phyloP scores from a whole-genome alignment of 306 rosid genomes.

The Vigna trinervia region DNA sequence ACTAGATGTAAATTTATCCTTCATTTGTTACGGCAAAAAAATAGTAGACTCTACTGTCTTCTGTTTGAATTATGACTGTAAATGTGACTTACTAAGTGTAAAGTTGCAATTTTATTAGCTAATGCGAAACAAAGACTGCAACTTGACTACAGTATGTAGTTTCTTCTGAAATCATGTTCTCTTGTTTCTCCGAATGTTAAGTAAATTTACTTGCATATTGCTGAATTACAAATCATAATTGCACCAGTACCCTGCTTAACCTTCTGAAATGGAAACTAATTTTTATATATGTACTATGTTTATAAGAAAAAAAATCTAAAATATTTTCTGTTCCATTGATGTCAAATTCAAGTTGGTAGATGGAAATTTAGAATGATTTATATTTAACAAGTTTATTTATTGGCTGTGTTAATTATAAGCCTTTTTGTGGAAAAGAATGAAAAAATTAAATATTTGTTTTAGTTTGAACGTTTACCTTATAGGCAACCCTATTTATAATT shows the following conservation, averaged over 20 bases:
- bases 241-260: not conserved
- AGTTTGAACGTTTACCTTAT: too few relatives aligned
- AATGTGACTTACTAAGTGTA: not conserved
- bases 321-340: not conserved
- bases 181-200: not conserved
- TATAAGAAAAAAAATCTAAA: not conserved
- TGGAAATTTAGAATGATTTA: too few relatives aligned
- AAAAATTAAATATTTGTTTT: too few relatives aligned
- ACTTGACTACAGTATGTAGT: not conserved
- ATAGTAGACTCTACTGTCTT: not conserved
- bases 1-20: not conserved
- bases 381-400: too few relatives aligned
- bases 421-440: too few relatives aligned
- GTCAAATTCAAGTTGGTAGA: too few relatives aligned
- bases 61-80: not conserved
- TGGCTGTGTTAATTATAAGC: too few relatives aligned
- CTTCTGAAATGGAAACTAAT: not conserved
- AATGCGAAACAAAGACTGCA: not conserved
- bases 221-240: not conserved
- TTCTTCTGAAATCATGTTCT: not conserved
- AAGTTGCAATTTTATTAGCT: not conserved
- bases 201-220: not conserved
- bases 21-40: not conserved
- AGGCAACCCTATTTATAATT: too few relatives aligned
- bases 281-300: not conserved